Evolutionary conservation across 768 basidiomycete species (phyloP), one percentile per base, ranked within the genome.

Genomic region (Kwoniella botswanensis): DNA sequence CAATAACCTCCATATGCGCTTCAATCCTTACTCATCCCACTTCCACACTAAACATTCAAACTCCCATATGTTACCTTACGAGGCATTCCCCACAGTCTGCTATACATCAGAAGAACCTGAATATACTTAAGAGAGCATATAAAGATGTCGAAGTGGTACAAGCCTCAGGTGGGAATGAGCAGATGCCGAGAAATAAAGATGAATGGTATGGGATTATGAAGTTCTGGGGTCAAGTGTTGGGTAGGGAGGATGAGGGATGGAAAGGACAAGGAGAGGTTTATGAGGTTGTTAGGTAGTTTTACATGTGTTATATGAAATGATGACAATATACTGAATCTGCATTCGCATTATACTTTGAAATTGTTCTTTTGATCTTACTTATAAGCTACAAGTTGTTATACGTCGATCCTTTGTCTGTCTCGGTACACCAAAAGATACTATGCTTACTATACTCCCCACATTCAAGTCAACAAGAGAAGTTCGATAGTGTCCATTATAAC

Each of bases 161-260:
- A 24, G 74, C 71, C 21, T 5, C 57, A 6, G 18, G 53, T 44
- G 35, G 21, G 2, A 18, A 44, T 29, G 73, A 79, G 50, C 69
- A 26, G 12, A 83, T 83, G 82, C 81, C 79, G 3, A 63, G 65
- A 29, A 75, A 73, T 1, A 68, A 54, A 35, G 73, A 74, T 12
- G 82, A 83, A 61, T 83, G 80, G 80, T 65, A 43, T 65, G 75
- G 72, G 57, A 74, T 83, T 61, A 83, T 83, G 82, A 71, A 71
- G 68, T 83, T 83, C 61, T 83, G 82, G 82, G 77, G 75, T 22
- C 64, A 76, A 61, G 75, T 82, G 22, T 69, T 83, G 71, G 71
- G 41, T 5, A 74, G 71, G 67, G 68, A 64, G 11, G 77, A 81
- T 26, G 71, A 73, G 24, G 72, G 72, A 5, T 78, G 78, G 78